Base-by-base conservation (phyloP, 1,139 yeast genomes). In the Nakaseomyces delphensis region DNA sequence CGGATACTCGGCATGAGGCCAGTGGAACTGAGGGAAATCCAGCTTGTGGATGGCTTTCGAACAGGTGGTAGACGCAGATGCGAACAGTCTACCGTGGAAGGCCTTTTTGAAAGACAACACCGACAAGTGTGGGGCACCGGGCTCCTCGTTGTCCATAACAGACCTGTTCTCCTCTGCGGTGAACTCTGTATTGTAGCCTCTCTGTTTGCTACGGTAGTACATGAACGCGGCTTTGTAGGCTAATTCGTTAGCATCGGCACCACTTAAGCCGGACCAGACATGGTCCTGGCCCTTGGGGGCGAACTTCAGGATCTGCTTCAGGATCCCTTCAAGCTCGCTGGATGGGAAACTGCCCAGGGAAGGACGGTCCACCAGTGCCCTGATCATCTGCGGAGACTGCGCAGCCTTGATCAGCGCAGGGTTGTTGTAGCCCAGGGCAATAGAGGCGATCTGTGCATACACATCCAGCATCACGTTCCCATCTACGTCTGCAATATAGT, bases 1-100 rank as follows among this genome's bases (percentile, higher is more conserved):
- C 43, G 89, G 89, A 64, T 77, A 81, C 41, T 83, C 84, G 23
- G 86, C 82, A 57, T 71, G 76, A 48, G 89, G 89, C 87, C 87
- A 81, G 51, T 76, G 68, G 62, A 81, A 80, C 1, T 86, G 81
- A 39, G 89, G 89, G 50, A 80, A 76, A 56, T 80, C 89, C 54
- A 81, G 60, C 62, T 80, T 81, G 63, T 81, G 89, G 49, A 81
- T 72, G 20, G 86, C 83, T 62, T 81, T 81, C 38, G 86, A 79
- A 55, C 85, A 71, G 19, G 87, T 81, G 32, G 82, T 74, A 2
- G 86, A 78, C 45, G 79, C 76, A 16, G 84, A 76, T 6, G 86
- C 89, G 57, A 81, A 80, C 48, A 80, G 65, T 62, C 89, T 71
- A 42, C 89, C 89, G 54, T 81, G 89, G 74, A 81, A 80, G 5